Conservation (phyloP, 2,329 filamentous ascomycete species). For the Diaporthe citri region DNA sequence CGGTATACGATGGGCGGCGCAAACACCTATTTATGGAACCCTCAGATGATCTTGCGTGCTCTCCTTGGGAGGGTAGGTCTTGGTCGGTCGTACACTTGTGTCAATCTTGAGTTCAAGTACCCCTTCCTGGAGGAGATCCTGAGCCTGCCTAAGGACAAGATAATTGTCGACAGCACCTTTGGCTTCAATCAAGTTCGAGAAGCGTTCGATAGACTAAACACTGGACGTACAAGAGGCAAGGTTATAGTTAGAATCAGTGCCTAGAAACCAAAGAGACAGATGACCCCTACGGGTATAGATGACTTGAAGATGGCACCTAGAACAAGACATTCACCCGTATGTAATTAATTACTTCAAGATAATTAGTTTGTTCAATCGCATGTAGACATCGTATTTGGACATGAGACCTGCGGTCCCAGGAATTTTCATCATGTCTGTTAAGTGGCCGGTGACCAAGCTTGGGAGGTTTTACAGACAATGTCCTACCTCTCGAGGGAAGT, state of each 20-base stretch:
- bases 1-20: conserved; percentile 35
- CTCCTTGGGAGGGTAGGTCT: conserved; percentile 26
- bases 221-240: conserved; percentile 14
- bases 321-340: background rate
- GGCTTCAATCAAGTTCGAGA: conserved; percentile 9
- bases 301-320: background rate
- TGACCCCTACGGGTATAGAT: no score
- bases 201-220: conserved; percentile 19
- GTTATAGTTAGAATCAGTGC: background rate
- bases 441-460: background rate
- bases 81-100: conserved; percentile 28
- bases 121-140: conserved; percentile 18
- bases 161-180: conserved; percentile 29
- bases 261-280: background rate
- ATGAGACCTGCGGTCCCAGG: background rate
- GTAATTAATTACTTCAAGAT: background rate
- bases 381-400: background rate
- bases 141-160: conserved; percentile 10
- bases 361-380: background rate
- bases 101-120: conserved; percentile 28
- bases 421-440: background rate
- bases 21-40: conserved; percentile 29
- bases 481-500: background rate
- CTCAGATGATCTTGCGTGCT: conserved; percentile 33
- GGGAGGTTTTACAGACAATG: background rate